Base-by-base conservation (phyloP, 2,329 filamentous ascomycete species). In the Exophiala lecanii-corni region DNA sequence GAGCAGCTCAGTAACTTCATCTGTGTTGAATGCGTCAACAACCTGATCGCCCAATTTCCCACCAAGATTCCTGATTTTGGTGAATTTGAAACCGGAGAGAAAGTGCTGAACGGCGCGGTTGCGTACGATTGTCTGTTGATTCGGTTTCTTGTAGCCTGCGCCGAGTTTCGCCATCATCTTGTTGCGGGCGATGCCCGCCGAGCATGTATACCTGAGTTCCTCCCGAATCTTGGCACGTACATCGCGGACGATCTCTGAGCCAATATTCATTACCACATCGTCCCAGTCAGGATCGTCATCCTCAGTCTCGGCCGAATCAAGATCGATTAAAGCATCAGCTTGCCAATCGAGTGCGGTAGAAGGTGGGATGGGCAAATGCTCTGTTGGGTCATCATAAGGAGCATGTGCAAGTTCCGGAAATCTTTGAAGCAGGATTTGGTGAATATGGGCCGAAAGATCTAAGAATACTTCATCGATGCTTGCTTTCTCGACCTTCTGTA, bases 91-190 rank as follows among this genome's bases (percentile, higher is more conserved):
- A 12, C 78, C 79, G 6, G 77, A 78, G 31, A 98, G 69, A 58
- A 98, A 98, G 32, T 83, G 74, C 50, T 81, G 73, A 2, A 88
- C 74, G 1, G 91, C 91, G 35, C 89, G 80, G 60, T 87, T 91
- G 17, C 92, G 83, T 36, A 98, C 81, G n/a, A 97, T 79, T 0
- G 91, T 97, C 66, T 98, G 92, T 55, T 84, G 79, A 59, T 96
- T 92, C 23, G 92, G 92, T 64, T 98, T 98, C 67, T 88, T 89
- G 68, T 89, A 81, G 5, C 79, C 88, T 17, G 88, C 94, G 20
- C 91, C 92, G 43, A 98, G 71, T 68, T 98, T 98, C 49, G 89
- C 88, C 47, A 98, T 73, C 78, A 96, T 88, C 67, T 97, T 98
- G 70, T 96, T 98, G 52, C 78, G 78, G 20, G 89, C 85, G 51